Conservation (phyloP, 345 rosid genomes). For the Pelargonium nanum region DNA sequence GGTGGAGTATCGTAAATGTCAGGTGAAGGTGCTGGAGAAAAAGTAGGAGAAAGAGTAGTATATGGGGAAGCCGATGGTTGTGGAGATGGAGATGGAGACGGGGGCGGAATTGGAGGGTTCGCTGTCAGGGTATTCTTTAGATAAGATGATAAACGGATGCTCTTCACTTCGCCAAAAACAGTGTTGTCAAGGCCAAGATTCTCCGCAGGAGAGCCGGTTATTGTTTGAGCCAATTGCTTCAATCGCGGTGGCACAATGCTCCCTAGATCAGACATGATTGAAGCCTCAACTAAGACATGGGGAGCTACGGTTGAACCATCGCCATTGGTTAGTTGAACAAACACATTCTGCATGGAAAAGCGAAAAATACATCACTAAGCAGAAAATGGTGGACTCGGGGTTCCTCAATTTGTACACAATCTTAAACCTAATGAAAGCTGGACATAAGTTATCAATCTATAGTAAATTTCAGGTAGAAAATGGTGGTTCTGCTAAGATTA, state of each 20-base stretch:
- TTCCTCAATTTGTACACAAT: too few species aligned
- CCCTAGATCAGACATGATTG: slow-evolving; percentile 35
- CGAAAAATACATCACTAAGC: not conserved
- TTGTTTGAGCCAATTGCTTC: slow-evolving; percentile 52
- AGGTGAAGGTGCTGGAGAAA: slow-evolving; percentile 25
- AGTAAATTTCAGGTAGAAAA: not conserved
- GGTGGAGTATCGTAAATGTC: slow-evolving; percentile 9
- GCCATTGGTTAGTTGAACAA: slow-evolving; percentile 40
- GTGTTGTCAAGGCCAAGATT: slow-evolving; percentile 75
- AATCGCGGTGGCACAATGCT: slow-evolving; percentile 46
- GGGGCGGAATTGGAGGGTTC: slow-evolving; percentile 21
- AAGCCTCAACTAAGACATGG: slow-evolving; percentile 45
- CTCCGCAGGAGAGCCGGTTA: slow-evolving; percentile 27
- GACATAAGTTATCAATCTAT: not conserved
- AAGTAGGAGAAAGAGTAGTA: slow-evolving; percentile 16
- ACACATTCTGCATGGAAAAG: slow-evolving; percentile 28
- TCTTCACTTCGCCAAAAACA: slow-evolving; percentile 64
- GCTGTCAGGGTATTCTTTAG: slow-evolving; percentile 23
- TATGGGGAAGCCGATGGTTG: slow-evolving; percentile 23
- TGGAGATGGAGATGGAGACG: slow-evolving; percentile 30
- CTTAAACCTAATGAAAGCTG: not conserved
- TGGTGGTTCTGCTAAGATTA: not conserved
- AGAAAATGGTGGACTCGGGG: too few species aligned
- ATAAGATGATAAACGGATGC: slow-evolving; percentile 46
- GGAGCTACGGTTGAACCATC: slow-evolving; percentile 55